Percentiles rank a stretch among this genome's conserved stretches.
phyloP scores from a whole-genome alignment of 2,329 filamentous ascomycete species.

The Phialophora macrospora region DNA sequence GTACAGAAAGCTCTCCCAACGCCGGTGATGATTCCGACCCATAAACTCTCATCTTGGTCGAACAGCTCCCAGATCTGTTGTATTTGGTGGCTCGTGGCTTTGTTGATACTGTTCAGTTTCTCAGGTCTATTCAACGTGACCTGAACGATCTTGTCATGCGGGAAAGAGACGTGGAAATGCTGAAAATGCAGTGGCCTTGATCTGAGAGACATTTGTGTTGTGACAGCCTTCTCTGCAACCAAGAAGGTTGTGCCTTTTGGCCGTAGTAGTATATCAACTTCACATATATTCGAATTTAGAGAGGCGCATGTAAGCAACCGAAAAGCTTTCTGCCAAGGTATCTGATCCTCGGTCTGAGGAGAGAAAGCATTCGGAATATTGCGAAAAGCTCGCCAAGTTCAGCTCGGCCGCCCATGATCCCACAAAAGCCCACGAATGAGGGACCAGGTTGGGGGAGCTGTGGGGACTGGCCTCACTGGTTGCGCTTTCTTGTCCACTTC shows the following conservation, averaged over 20 bases:
- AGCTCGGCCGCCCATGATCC: no score
- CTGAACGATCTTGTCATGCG: conserved; percentile 52
- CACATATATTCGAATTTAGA: no score
- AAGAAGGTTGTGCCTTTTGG: neutral
- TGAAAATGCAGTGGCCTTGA: conserved; percentile 22
- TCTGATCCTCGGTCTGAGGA: neutral
- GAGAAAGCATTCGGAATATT: neutral
- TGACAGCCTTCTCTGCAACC: neutral
- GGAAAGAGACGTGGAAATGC: conserved; percentile 46
- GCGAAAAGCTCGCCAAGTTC: no score
- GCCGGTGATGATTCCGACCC: conserved; percentile 51
- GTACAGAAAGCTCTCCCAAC: conserved; percentile 51
- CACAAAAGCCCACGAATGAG: neutral
- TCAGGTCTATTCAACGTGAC: conserved; percentile 53
- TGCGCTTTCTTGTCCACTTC: neutral
- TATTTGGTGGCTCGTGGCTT: conserved; percentile 48
- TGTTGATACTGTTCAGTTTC: conserved; percentile 52
- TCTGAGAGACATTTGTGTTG: conserved; percentile 39
- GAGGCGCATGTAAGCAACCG: neutral
- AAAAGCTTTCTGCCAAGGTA: neutral
- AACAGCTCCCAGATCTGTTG: conserved; percentile 52
- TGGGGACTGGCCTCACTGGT: neutral
- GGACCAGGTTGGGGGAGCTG: no score
- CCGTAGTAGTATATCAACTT: neutral
- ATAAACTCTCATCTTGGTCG: conserved; percentile 49